Percentiles rank a stretch among this genome's conserved stretches.
Evolutionary conservation across 2,329 filamentous ascomycete species (phyloP).

Genomic region (Incumbomyces lentus): DNA sequence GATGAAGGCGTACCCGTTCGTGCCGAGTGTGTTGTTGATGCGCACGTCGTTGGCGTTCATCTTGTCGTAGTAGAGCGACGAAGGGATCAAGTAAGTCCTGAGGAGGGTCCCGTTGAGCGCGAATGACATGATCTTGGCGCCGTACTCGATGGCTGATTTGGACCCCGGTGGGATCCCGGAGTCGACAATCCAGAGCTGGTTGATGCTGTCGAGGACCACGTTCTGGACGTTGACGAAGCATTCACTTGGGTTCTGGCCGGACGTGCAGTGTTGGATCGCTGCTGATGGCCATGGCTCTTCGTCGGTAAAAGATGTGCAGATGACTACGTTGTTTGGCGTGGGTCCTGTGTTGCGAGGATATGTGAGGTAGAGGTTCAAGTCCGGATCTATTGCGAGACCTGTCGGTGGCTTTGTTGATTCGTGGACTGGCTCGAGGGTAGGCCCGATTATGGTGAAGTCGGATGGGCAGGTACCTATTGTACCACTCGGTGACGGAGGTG

Average conservation of each 20-base stretch:
- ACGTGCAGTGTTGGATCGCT: conserved; percentile 33
- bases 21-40: conserved; percentile 34
- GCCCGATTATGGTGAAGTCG: conserved; percentile 30
- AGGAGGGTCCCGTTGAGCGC: conserved; percentile 26
- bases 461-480: conserved; percentile 7
- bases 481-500: neutral
- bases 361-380: conserved; percentile 31
- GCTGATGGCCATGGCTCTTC: conserved; percentile 33
- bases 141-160: conserved; percentile 23
- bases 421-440: conserved; percentile 28
- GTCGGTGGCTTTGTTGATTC: conserved; percentile 29
- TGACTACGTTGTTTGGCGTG: conserved; percentile 30
- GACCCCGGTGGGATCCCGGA: conserved; percentile 28
- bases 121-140: conserved; percentile 36
- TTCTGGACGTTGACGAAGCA: conserved; percentile 40
- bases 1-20: conserved; percentile 32
- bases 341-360: conserved; percentile 32
- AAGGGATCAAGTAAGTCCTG: conserved; percentile 30
- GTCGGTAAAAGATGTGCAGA: conserved; percentile 29
- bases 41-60: conserved; percentile 35
- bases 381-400: conserved; percentile 30
- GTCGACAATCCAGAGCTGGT: conserved; percentile 34
- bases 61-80: conserved; percentile 25
- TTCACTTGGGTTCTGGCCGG: conserved; percentile 31
- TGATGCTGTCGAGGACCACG: conserved; percentile 31